These are phyloP conservation scores for Heteromeles arbutifolia DNA, from an alignment of 306 rosid genomes.

Conservation along the genomic window DNA sequence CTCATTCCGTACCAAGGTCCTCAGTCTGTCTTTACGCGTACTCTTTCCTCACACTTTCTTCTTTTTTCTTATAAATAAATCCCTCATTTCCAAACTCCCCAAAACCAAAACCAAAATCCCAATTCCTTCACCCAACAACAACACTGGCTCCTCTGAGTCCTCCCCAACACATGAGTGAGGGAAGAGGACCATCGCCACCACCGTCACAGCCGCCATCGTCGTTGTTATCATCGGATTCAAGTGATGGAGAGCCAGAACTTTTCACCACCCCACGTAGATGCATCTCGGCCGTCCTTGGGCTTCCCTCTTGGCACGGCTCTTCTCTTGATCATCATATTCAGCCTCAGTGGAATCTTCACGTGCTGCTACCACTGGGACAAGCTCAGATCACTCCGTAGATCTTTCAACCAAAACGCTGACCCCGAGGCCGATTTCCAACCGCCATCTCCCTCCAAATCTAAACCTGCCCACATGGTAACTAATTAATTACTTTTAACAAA, in stretches of 20 bases:
- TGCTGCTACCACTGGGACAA: slow-evolving; percentile 99
- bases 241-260: slow-evolving; percentile 62
- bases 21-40: slow-evolving; percentile 33
- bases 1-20: slow-evolving; percentile 48
- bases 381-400: slow-evolving; percentile 60
- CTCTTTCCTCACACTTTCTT: neutral
- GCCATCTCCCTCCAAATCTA: slow-evolving; percentile 36
- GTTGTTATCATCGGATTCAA: neutral
- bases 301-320: slow-evolving; percentile 96
- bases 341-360: slow-evolving; percentile 90
- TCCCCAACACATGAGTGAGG: slow-evolving; percentile 41
- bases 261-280: slow-evolving; percentile 55
- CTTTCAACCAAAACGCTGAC: slow-evolving; percentile 24
- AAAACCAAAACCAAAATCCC: neutral
- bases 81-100: neutral
- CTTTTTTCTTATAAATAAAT: neutral
- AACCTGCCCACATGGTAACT: slow-evolving; percentile 31
- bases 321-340: slow-evolving; percentile 72
- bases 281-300: slow-evolving; percentile 84
- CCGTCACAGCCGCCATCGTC: neutral
- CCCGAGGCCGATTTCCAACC: slow-evolving; percentile 26
- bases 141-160: neutral
- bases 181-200: neutral
- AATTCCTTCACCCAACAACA: neutral
- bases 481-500: neutral